Evolutionary conservation across 345 rosid genomes (phyloP).

Genomic region (Acer yangbiense): DNA sequence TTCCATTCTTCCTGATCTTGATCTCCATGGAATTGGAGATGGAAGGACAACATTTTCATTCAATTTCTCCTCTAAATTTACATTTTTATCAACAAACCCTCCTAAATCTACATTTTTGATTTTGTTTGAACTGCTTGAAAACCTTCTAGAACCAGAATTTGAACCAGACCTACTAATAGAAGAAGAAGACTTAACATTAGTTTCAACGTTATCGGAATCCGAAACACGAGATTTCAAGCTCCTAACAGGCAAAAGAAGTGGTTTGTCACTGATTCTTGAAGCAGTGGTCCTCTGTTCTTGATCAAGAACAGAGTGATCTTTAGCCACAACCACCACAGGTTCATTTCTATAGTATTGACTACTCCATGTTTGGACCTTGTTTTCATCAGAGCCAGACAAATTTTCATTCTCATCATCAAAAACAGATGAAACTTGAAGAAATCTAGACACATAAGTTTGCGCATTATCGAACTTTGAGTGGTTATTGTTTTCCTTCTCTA

Average conservation of each 20-base stretch:
- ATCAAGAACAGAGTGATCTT: constrained; percentile 38
- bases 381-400: constrained; percentile 35
- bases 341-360: constrained; percentile 62
- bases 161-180: constrained; percentile 37
- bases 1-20: constrained; percentile 79
- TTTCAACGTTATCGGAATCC: constrained; percentile 35
- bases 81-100: constrained; percentile 25
- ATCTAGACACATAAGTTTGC: constrained; percentile 63
- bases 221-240: constrained; percentile 64
- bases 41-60: constrained; percentile 66
- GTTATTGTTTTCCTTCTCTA: constrained; percentile 43
- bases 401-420: constrained; percentile 67
- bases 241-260: constrained; percentile 83
- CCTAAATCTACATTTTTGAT: constrained; percentile 24
- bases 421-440: constrained; percentile 88
- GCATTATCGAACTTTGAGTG: constrained; percentile 51
- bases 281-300: constrained; percentile 37
- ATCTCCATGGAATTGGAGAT: constrained; percentile 96
- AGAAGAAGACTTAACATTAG: constrained; percentile 17
- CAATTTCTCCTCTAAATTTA: constrained; percentile 29
- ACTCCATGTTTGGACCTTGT: constrained; percentile 76
- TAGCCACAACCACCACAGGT: constrained; percentile 53
- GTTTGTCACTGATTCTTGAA: constrained; percentile 53
- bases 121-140: constrained; percentile 27
- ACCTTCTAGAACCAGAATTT: constrained; percentile 41